Evolutionary conservation across 1,139 yeast genomes (phyloP).

Genomic region (Kurtzmaniella natalensis): DNA sequence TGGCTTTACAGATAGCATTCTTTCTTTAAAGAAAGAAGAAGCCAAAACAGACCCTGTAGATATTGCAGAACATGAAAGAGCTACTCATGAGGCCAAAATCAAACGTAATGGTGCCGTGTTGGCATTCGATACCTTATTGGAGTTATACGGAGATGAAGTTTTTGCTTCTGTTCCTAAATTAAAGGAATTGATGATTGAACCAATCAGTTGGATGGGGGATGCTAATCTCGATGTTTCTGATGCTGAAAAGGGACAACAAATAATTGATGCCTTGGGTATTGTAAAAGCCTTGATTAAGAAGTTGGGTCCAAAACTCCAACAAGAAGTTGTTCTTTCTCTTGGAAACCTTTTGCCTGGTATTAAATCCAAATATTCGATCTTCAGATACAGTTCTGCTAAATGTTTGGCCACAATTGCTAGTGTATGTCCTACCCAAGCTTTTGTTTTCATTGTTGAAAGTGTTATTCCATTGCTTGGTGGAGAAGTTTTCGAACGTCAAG

Average conservation of each 20-base stretch:
- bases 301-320: constrained; percentile 47
- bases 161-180: constrained; percentile 68
- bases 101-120: constrained; percentile 81
- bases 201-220: constrained; percentile 39
- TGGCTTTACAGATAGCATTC: constrained; percentile 49
- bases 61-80: constrained; percentile 56
- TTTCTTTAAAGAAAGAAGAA: constrained; percentile 80
- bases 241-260: constrained; percentile 64
- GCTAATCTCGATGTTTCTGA: constrained; percentile 40
- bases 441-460: constrained; percentile 73
- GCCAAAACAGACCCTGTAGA: constrained; percentile 66
- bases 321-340: constrained; percentile 43
- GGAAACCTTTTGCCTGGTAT: constrained; percentile 59
- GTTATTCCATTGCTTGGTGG: constrained; percentile 81
- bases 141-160: constrained; percentile 47
- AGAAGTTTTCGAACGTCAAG: constrained; percentile 77
- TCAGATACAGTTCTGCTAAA: constrained; percentile 87
- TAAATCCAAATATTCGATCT: constrained; percentile 67
- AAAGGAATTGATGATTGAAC: constrained; percentile 61
- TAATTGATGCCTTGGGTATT: constrained; percentile 85
- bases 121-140: constrained; percentile 57
- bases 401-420: constrained; percentile 81
- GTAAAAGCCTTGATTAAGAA: constrained; percentile 70
- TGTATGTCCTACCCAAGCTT: constrained; percentile 67
- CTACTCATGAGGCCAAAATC: constrained; percentile 68